Evolutionary conservation across 306 rosid genomes (phyloP).

Genomic region (Citrullus mucosospermus): DNA sequence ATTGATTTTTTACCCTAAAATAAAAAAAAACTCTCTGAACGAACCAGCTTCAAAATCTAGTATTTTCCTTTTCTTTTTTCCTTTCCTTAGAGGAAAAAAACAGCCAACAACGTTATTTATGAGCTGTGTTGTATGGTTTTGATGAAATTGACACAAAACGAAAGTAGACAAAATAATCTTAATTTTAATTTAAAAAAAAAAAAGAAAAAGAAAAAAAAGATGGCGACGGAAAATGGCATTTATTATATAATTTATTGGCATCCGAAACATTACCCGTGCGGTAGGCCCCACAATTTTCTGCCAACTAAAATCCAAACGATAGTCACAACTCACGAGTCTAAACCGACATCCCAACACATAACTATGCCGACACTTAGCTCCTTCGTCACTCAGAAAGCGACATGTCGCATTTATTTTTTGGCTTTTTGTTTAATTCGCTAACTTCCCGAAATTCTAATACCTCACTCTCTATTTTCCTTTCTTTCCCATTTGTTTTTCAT

Average conservation of each 20-base stretch:
- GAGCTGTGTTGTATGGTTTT: neutral
- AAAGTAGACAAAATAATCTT: neutral
- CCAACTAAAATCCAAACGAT: neutral
- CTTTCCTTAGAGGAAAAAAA: no score
- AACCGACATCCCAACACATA: constrained; percentile 19
- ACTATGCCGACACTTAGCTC: neutral
- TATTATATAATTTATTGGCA: neutral
- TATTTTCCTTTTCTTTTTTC: no score
- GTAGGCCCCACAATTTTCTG: neutral
- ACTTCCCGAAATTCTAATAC: neutral
- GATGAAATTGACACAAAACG: neutral
- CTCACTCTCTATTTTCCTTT: neutral
- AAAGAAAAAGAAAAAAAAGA: neutral
- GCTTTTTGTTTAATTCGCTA: neutral
- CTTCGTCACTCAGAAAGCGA: neutral
- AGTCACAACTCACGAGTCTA: constrained; percentile 2
- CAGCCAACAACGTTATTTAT: no score
- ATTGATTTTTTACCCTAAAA: no score
- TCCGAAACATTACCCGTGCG: constrained; percentile 2
- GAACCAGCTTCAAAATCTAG: no score
- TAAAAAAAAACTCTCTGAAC: no score
- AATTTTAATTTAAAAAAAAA: neutral
- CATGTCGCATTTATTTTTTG: constrained; percentile 3
- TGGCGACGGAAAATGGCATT: neutral
- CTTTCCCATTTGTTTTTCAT: neutral